These are phyloP conservation scores for Candida sojae DNA, from an alignment of 1,139 yeast genomes.

Conservation along the genomic window DNA sequence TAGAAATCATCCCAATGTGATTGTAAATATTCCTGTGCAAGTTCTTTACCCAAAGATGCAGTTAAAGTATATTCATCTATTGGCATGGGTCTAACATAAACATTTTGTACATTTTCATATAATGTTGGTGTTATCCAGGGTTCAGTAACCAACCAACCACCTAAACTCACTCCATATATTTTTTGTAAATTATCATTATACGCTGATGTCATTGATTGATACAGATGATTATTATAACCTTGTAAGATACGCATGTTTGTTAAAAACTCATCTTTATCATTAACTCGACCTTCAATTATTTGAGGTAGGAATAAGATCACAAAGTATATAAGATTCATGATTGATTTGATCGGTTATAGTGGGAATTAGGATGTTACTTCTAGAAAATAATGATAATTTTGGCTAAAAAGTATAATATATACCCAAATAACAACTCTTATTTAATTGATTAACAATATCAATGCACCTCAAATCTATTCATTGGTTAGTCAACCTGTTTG, in stretches of 20 bases:
- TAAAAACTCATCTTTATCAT: not conserved
- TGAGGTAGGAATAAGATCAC: conserved; percentile 4
- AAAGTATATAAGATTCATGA: not conserved
- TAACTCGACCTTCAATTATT: not conserved
- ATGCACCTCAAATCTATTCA: no score
- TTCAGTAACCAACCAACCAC: conserved; percentile 31
- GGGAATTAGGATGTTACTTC: not conserved
- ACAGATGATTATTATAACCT: not conserved
- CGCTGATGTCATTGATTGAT: conserved; percentile 6
- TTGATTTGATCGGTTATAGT: not conserved
- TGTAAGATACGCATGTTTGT: not conserved
- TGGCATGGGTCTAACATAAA: conserved; percentile 16
- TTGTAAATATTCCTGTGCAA: conserved; percentile 14
- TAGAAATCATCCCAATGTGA: conserved; percentile 24
- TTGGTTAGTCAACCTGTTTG: not conserved
- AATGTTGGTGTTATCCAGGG: conserved; percentile 29
- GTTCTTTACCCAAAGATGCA: conserved; percentile 15
- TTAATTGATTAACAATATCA: no score
- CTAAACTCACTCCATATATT: conserved; percentile 25
- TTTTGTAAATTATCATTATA: conserved; percentile 9
- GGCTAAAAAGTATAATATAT: not conserved
- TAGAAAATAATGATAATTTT: not conserved
- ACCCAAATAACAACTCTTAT: no score
- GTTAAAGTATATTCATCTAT: conserved; percentile 23
- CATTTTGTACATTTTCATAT: conserved; percentile 17